These are phyloP conservation scores for Sporothrix variecibatus DNA, from an alignment of 2,329 filamentous ascomycete genomes.

Conservation along the genomic window DNA sequence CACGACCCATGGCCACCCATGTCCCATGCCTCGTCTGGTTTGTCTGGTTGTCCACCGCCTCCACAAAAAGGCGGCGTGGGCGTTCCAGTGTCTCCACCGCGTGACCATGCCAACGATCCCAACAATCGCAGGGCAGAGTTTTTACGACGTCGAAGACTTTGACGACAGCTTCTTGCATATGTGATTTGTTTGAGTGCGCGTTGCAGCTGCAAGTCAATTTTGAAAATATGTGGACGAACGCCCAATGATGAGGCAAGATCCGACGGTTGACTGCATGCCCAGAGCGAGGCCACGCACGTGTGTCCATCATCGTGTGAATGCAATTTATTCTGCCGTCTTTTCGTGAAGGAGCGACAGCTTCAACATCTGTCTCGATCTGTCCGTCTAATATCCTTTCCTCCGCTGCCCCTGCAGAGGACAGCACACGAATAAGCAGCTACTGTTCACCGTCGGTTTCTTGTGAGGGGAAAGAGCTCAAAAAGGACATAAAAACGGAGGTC, in stretches of 20 bases:
- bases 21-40: not conserved
- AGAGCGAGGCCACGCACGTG: not conserved
- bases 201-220: not conserved
- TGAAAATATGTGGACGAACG: constrained; percentile 6
- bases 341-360: not conserved
- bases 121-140: constrained; percentile 19
- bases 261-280: not conserved
- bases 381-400: not conserved
- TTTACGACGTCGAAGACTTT: not conserved
- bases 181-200: not conserved
- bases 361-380: not conserved
- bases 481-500: not conserved
- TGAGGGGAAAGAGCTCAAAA: not conserved
- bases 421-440: not conserved
- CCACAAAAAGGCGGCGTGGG: constrained; percentile 23
- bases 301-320: not conserved
- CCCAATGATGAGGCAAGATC: constrained; percentile 7
- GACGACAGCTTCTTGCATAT: not conserved
- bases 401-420: not conserved
- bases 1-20: not conserved
- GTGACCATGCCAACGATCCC: constrained; percentile 21
- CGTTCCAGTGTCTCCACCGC: constrained; percentile 20
- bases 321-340: constrained; percentile 5
- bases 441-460: not conserved
- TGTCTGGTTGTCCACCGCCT: constrained; percentile 14